Evolutionary conservation across 1,139 yeast species (phyloP), one percentile per base, ranked within the genome.

Genomic region (Trichomonascaceae sp.): DNA sequence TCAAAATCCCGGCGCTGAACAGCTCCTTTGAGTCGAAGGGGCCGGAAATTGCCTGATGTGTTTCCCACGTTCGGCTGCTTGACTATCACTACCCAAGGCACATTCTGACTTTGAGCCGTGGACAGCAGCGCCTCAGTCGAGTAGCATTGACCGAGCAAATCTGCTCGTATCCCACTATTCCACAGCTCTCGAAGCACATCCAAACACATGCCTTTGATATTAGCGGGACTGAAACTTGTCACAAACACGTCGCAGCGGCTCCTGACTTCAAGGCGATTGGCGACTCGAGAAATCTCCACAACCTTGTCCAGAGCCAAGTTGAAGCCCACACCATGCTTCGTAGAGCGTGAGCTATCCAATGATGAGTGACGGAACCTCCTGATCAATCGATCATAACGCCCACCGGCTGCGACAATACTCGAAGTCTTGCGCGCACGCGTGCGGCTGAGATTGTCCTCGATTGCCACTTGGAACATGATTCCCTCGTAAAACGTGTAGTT

Each of bases 391-490:
- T 89, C 97, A 49, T 84, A 89, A 33, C 98, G 62, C 1, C 98
- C 98, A 30, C 98, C 98, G 1, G 93, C 89, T 9, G 92, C 92
- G 28, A 82, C 59, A 28, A 87, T 48, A 42, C 41, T 62, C 55
- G 26, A 39, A 57, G 29, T 20, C 30, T 35, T 29, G 6, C 23
- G 23, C 23, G 6, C 11, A 8, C 23, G 6, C 23, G 23, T 20
- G 11, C 11, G 6, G 9, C 6, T 20, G 9, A 20, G 30, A 17
- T 38, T 36, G 11, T 64, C 71, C 38, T 79, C 79, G 45, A 73
- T 70, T 1, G 84, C 71, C 0, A 80, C 85, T 48, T 84, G 93
- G 51, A 87, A 89, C 93, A 89, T 84, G 2, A 87, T 59, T 0
- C 93, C 93, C 25, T 65, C 62, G 51, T 85, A 89, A 50, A 84